Evolutionary conservation across 176 grass and related monocot genomes (phyloP).

Genomic region (Secale cereale): DNA sequence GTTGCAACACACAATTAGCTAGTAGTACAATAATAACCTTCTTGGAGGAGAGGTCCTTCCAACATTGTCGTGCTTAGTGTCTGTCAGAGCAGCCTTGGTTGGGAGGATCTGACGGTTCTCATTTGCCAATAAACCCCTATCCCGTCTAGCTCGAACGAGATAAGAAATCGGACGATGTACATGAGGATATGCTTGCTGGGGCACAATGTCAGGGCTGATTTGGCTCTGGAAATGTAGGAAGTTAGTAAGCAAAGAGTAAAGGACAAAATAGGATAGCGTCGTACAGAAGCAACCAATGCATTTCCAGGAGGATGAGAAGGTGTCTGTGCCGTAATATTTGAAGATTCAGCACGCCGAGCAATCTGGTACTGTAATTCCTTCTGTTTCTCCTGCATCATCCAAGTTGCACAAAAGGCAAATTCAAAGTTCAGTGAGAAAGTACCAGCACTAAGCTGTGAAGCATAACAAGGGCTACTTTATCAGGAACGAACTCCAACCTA

Average conservation of each 20-base stretch:
- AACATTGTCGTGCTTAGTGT: constrained; percentile 43
- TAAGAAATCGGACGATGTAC: constrained; percentile 60
- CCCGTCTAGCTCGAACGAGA: constrained; percentile 41
- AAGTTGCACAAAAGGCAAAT: constrained; percentile 15
- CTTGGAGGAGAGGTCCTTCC: constrained; percentile 43
- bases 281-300: constrained; percentile 44
- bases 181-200: constrained; percentile 61
- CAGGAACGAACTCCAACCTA: not conserved
- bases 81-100: constrained; percentile 36
- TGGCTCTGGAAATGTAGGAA: constrained; percentile 49
- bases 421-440: constrained; percentile 20
- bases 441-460: not conserved
- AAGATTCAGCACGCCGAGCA: constrained; percentile 57
- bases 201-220: constrained; percentile 66
- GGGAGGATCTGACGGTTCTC: constrained; percentile 40
- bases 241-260: constrained; percentile 8
- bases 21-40: constrained; percentile 24
- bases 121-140: constrained; percentile 54
- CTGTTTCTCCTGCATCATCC: constrained; percentile 69
- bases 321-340: constrained; percentile 51
- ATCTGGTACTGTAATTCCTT: constrained; percentile 92
- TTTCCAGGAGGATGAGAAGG: constrained; percentile 52
- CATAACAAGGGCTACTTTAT: constrained; percentile 19
- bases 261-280: constrained; percentile 1
- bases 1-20: too few relatives aligned